These are phyloP conservation scores for Thinopyrum elongatum DNA, from an alignment of 176 grass and related monocot species.

Conservation along the genomic window DNA sequence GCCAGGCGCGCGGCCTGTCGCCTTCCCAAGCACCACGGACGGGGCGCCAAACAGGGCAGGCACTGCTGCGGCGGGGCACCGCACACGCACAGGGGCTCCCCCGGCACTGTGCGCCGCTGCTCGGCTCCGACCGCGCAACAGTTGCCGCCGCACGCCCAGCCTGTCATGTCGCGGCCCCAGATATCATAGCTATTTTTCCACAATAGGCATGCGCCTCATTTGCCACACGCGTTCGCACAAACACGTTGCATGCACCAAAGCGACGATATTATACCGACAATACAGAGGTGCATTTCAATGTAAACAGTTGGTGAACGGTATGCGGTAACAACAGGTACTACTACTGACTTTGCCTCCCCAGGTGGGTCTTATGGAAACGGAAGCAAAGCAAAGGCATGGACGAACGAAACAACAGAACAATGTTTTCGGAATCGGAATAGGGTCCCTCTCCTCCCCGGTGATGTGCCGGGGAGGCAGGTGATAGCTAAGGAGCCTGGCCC, in stretches of 20 bases:
- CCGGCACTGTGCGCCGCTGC: constrained; percentile 12
- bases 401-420: not conserved
- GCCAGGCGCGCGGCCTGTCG: not conserved
- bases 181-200: not conserved
- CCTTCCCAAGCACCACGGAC: not conserved
- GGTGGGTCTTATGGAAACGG: not conserved
- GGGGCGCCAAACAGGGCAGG: too few relatives aligned
- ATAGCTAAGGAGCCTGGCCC: not conserved
- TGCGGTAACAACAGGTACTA: not conserved
- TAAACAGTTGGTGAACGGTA: not conserved
- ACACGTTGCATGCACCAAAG: not conserved
- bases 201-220: not conserved
- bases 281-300: not conserved
- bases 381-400: constrained; percentile 13
- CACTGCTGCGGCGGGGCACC: not conserved
- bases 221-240: not conserved
- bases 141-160: not conserved
- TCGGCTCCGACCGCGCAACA: not conserved
- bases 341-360: not conserved
- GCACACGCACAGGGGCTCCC: not conserved
- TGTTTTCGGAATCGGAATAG: constrained; percentile 3
- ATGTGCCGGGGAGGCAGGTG: not conserved
- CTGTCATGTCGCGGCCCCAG: not conserved
- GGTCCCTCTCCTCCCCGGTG: not conserved
- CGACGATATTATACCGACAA: not conserved